Conservation (phyloP, 1,139 yeast genomes). For the Blastobotrys ciferrii region DNA sequence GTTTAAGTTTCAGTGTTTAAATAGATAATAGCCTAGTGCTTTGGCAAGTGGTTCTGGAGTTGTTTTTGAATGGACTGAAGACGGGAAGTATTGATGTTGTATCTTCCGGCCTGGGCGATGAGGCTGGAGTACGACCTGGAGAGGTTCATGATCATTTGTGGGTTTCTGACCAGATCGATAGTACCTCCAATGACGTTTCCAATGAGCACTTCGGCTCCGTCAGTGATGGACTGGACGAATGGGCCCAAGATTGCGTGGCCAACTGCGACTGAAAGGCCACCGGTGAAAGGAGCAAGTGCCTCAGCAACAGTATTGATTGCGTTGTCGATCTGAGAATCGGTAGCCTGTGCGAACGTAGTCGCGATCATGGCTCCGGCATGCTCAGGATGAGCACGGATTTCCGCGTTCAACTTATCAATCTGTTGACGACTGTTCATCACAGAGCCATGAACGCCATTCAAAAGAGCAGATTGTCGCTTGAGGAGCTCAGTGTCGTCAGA, state of each 20-base stretch:
- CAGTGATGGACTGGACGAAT: slow-evolving; percentile 32
- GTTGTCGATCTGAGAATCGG: no score
- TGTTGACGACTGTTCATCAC: slow-evolving; percentile 4
- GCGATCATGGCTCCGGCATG: slow-evolving; percentile 9
- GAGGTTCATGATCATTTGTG: no score
- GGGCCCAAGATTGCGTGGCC: slow-evolving; percentile 31
- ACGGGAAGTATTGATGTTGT: slow-evolving; percentile 20
- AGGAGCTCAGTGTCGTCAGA: no score
- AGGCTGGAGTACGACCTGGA: slow-evolving; percentile 17
- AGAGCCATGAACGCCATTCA: no score
- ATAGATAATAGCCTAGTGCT: neutral
- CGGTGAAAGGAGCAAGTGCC: no score
- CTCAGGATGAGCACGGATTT: slow-evolving; percentile 18
- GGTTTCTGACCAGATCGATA: no score
- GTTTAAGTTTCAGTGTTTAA: neutral
- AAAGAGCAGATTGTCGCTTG: no score
- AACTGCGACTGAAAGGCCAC: slow-evolving; percentile 27
- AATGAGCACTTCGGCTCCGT: slow-evolving; percentile 33
- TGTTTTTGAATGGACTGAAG: neutral
- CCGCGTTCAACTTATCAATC: neutral
- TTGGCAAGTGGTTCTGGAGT: no score
- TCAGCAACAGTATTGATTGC: no score
- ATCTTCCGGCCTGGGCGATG: slow-evolving; percentile 18
- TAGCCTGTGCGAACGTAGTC: neutral
- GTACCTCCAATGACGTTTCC: no score